Base-by-base conservation (phyloP, 495 filamentous ascomycete species). In the Geopyxis carbonaria region DNA sequence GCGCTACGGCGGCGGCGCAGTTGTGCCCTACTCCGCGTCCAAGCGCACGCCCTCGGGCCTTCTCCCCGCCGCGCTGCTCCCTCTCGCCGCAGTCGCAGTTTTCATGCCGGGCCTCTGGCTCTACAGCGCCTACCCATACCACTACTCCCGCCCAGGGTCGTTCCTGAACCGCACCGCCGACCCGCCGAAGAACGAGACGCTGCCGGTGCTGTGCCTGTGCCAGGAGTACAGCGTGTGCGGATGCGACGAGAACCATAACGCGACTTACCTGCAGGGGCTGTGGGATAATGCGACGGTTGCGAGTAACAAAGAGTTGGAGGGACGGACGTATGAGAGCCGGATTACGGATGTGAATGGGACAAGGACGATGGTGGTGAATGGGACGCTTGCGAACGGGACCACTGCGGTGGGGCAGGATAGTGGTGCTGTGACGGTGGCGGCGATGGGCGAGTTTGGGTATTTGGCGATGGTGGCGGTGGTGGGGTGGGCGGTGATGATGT, bases 381-480 rank as follows among this genome's bases (percentile, higher is more conserved):
- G 89, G 8, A 85, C 82, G 0, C 58, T 94, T 31, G 73, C 78
- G 14, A 89, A 89, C 50, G 84, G 80, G 19, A 93, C 86, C 1
- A 84, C 80, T 0, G 68, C 70, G 71, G 73, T 16, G 73, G 70
- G 18, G 59, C 55, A 8, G 68, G 46, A 57, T 7, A 62, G 51
- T 11, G 63, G 53, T 20, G 54, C 44, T 13, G 11, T 28, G 36
- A 19, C 22, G 22, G 11, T 28, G 4, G 24, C n/a, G n/a, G n/a
- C n/a, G n/a, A n/a, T n/a, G n/a, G n/a, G n/a, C n/a, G n/a, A n/a
- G n/a, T n/a, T n/a, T n/a, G n/a, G n/a, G n/a, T n/a, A n/a, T n/a
- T n/a, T n/a, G 19, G 23, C 5, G 23, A n/a, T 16, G 15, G 15
- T 18, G 32, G 22, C 5, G 32, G 7, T 34, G 16, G 2, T 19